Evolutionary conservation across 164 flowering plant species (phyloP), one percentile per base, ranked within the genome.

Genomic region (Kingdonia uniflora): DNA sequence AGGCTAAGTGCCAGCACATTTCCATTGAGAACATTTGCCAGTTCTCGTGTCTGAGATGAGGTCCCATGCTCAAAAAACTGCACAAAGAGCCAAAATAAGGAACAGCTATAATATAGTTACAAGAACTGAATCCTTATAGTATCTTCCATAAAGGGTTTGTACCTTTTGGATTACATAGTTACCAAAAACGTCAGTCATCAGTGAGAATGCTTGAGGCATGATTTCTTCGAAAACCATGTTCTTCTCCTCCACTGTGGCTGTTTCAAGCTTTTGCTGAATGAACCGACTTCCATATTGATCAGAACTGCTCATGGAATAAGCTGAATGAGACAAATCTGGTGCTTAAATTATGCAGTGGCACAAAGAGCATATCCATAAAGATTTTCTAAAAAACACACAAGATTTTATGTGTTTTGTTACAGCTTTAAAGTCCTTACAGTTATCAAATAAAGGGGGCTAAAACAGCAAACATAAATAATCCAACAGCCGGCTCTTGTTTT

Each of bases 121-220:
- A 29, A 29, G 35, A 29, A 29, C 8, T 29, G 8, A 3, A 29
- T 29, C 6, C 6, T 29, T 29, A 29, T 29, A 29, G 35, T 29
- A 8, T 29, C 4, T 29, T 4, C 8, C 35, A 29, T 29, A 4
- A 8, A n/a, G 35, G 35, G 35, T 3, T 29, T 29, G 12, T 72
- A 94, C 99, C 96, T 94, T 94, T 60, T 94, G 99, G 65, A 94
- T 75, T 56, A 94, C 97, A 76, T 94, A 94, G 59, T 94, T 94
- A 38, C 99, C 99, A 74, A 94, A 94, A 16, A 94, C 99, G 68
- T 94, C 97, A 51, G 96, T 94, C 94, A 94, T 94, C 57, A 94
- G 66, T 11, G 91, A 65, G 62, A 80, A 79, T n/a, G 94, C 95
- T 51, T 76, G 85, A 22, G 99, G 99, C 74, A 80, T 74, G 33